Evolutionary conservation across 2,329 filamentous ascomycete species (phyloP).

Genomic region (Xylariaceae sp.): DNA sequence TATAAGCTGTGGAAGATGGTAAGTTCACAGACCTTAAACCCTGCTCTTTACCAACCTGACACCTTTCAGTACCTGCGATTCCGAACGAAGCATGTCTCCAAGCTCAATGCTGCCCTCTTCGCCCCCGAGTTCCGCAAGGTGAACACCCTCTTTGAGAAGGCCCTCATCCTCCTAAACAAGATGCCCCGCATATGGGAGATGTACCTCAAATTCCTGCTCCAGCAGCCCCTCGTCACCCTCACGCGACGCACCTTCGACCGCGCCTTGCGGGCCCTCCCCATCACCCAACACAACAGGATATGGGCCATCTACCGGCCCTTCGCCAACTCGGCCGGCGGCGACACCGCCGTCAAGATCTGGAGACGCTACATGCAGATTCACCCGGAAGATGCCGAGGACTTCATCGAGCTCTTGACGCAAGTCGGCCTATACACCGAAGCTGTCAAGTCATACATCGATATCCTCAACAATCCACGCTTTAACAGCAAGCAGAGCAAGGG

Average conservation of each 20-base stretch:
- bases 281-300: conserved; percentile 93
- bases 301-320: conserved; percentile 91
- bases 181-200: conserved; percentile 99
- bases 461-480: conserved; percentile 87
- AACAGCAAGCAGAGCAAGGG: conserved; percentile 91
- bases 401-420: conserved; percentile 81
- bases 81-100: conserved; percentile 73
- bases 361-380: conserved; percentile 95
- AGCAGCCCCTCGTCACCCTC: conserved; percentile 85
- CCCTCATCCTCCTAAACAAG: conserved; percentile 91
- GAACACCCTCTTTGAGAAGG: conserved; percentile 89
- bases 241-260: conserved; percentile 88
- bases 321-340: conserved; percentile 82
- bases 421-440: conserved; percentile 86
- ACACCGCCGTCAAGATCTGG: conserved; percentile 92
- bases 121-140: conserved; percentile 84
- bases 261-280: conserved; percentile 82
- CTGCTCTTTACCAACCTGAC: conserved; percentile 7
- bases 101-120: conserved; percentile 77
- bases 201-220: conserved; percentile 85
- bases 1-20: conserved; percentile 99
- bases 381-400: conserved; percentile 92
- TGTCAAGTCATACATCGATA: conserved; percentile 83
- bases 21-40: conserved; percentile 20
- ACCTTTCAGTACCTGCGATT: conserved; percentile 72